phyloP scores from a whole-genome alignment of 805 yeast genomes.

The Lipomyces sp. region DNA sequence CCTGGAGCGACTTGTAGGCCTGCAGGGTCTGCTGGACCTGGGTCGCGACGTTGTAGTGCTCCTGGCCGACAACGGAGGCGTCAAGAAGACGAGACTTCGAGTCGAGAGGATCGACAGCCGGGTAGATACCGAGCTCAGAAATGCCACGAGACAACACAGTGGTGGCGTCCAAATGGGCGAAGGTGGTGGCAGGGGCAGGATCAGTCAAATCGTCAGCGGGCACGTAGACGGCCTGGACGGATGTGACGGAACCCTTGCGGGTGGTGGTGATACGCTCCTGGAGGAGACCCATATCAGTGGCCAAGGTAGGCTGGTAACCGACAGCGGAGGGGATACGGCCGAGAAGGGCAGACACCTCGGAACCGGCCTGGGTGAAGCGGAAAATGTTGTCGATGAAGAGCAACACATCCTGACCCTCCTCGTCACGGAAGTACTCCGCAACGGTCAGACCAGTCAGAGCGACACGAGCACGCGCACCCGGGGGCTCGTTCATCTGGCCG shows the following conservation, averaged over 20 bases:
- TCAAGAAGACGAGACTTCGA: conserved; percentile 98
- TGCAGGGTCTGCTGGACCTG: conserved; percentile 97
- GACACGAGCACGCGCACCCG: conserved; percentile 99
- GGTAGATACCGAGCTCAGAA: conserved; percentile 99
- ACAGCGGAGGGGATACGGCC: conserved; percentile 99
- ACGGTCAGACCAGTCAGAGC: conserved; percentile 99
- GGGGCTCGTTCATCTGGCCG: conserved; percentile 99
- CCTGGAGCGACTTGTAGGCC: conserved; percentile 99
- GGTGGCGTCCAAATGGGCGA: conserved; percentile 99
- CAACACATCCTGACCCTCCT: conserved; percentile 99
- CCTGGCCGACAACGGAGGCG: conserved; percentile 95
- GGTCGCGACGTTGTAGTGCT: conserved; percentile 95
- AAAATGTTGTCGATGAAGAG: conserved; percentile 99
- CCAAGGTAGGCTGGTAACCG: conserved; percentile 99
- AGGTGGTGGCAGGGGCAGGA: conserved; percentile 99
- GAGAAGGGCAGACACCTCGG: conserved; percentile 98
- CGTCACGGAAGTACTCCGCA: conserved; percentile 99
- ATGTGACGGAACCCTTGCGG: conserved; percentile 98
- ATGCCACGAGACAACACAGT: conserved; percentile 99
- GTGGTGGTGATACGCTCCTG: conserved; percentile 99
- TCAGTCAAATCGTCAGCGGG: conserved; percentile 99
- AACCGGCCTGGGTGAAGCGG: conserved; percentile 99
- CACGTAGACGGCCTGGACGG: conserved; percentile 99
- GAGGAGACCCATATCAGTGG: conserved; percentile 99
- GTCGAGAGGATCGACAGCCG: conserved; percentile 99